Evolutionary conservation across 257 asterid genomes (phyloP), one percentile per base, ranked within the genome.

Genomic region (Solanum virginianum): DNA sequence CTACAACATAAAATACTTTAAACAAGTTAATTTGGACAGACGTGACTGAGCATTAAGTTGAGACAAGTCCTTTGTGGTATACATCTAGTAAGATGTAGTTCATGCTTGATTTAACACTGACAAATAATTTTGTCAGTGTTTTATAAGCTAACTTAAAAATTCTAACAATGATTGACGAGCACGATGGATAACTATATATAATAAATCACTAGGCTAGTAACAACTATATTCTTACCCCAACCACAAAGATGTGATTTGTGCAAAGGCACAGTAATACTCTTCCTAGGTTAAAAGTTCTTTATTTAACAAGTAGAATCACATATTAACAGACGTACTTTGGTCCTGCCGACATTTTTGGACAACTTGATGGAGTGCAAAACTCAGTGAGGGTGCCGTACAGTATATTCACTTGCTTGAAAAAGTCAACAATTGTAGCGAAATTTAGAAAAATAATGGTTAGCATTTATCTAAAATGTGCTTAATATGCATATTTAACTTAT

Each of bases 341-440:
- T 55, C 98, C 98, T 29, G 98, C 97, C 47, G 97, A 84, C 99
- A 95, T 95, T 71, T 94, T 93, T 22, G 95, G 99, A 90, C 99
- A 95, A 90, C 85, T 93, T 87, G 90, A 94, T 10, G 97, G 86
- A 0, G 99, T 95, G 77, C 99, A 95, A 90, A 95, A 95, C 89
- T 94, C 97, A 24, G 98, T 94, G 74, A 95, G 98, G 62, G 99
- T 94, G 89, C 97, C 97, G 84, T 90, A 95, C 72, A 95, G 94
- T 85, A 93, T 92, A 89, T 95, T 93, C 91, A 95, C 98, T 90
- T 94, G 97, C 88, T 93, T 93, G 94, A 93, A 95, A 92, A 94
- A 94, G 86, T 95, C 98, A 24, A 95, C 97, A 86, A 97, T 97
- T 95, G 95, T 10, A 1, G 9, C 24, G 0, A 70, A 71, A 92